These are phyloP conservation scores for Cyberlindnera maclurae DNA, from an alignment of 805 yeast genomes.

Conservation along the genomic window DNA sequence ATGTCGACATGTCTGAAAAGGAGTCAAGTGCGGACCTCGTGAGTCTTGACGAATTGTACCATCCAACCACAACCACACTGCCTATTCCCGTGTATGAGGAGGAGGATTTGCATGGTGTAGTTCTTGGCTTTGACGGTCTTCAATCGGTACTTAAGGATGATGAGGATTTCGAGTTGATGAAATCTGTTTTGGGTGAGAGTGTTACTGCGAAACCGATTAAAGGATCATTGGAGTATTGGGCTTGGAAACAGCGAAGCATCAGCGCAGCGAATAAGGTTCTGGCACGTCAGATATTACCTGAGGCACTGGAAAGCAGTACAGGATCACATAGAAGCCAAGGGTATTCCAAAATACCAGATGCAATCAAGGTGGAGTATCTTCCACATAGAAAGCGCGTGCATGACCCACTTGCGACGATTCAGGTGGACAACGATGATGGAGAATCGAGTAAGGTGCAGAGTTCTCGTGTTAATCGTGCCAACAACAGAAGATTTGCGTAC, in stretches of 20 bases:
- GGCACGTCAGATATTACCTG: slow-evolving; percentile 11
- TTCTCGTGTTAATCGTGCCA: slow-evolving; percentile 81
- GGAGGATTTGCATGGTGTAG: slow-evolving; percentile 15
- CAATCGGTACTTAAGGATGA: slow-evolving; percentile 58
- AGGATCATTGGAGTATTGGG: slow-evolving; percentile 44
- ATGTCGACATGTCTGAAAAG: neutral
- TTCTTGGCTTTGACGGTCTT: slow-evolving; percentile 39
- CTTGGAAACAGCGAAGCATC: slow-evolving; percentile 48
- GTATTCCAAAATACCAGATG: slow-evolving; percentile 63
- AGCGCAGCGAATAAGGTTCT: slow-evolving; percentile 6
- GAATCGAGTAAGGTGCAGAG: slow-evolving; percentile 44
- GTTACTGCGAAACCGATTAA: slow-evolving; percentile 1
- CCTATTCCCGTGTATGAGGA: slow-evolving; percentile 55
- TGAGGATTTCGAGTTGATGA: slow-evolving; percentile 60
- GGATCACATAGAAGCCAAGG: slow-evolving; percentile 73
- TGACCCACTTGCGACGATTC: slow-evolving; percentile 68
- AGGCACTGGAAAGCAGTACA: slow-evolving; percentile 32
- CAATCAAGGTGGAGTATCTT: slow-evolving; percentile 63
- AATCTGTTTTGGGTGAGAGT: slow-evolving; percentile 30
- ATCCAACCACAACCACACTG: slow-evolving; percentile 38
- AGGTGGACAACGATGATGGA: slow-evolving; percentile 49
- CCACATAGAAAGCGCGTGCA: slow-evolving; percentile 73
- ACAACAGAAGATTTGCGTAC: slow-evolving; percentile 81
- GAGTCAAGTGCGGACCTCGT: slow-evolving; percentile 1
- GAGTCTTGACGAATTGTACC: slow-evolving; percentile 30